Evolutionary conservation across 352 stramenopile species (phyloP).

Genomic region (Phytophthora idaei): DNA sequence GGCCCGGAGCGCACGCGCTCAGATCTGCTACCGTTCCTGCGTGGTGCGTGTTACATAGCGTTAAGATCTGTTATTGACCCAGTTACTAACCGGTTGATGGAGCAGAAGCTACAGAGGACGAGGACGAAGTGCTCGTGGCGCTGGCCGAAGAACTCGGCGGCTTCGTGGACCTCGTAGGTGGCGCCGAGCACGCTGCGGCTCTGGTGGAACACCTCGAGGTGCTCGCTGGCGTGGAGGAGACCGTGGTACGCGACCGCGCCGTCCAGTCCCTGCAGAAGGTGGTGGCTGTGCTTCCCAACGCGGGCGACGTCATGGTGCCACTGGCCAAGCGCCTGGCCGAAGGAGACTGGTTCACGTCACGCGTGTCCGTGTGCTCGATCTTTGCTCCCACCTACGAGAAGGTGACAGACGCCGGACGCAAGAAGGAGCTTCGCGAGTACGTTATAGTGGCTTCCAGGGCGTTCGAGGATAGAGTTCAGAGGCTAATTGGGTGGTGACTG

Average conservation of each 20-base stretch:
- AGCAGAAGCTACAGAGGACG: conserved; percentile 88
- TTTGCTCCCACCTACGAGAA: conserved; percentile 80
- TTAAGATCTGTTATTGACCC: conserved; percentile 11
- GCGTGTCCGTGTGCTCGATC: conserved; percentile 85
- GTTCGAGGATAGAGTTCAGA: background rate
- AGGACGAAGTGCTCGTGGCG: conserved; percentile 94
- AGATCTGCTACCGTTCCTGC: conserved; percentile 91
- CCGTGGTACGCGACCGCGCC: conserved; percentile 90
- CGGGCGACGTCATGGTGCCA: conserved; percentile 71
- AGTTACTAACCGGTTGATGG: conserved; percentile 15
- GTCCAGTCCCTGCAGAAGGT: conserved; percentile 82
- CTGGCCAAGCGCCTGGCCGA: conserved; percentile 81
- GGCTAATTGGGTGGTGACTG: conserved; percentile 9
- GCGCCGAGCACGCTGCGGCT: conserved; percentile 61
- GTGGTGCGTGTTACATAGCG: conserved; percentile 37
- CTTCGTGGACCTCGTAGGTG: conserved; percentile 91
- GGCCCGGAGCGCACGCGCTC: conserved; percentile 79
- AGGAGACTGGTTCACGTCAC: conserved; percentile 90
- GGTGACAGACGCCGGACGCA: conserved; percentile 57
- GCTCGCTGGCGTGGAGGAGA: conserved; percentile 93
- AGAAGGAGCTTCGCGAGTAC: conserved; percentile 87
- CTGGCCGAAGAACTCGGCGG: conserved; percentile 90
- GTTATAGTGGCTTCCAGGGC: conserved; percentile 17
- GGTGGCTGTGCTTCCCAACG: conserved; percentile 62
- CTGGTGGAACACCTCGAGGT: conserved; percentile 92